Conservation (phyloP, 768 basidiomycete genomes). For the Tylopilus subfusipes region DNA sequence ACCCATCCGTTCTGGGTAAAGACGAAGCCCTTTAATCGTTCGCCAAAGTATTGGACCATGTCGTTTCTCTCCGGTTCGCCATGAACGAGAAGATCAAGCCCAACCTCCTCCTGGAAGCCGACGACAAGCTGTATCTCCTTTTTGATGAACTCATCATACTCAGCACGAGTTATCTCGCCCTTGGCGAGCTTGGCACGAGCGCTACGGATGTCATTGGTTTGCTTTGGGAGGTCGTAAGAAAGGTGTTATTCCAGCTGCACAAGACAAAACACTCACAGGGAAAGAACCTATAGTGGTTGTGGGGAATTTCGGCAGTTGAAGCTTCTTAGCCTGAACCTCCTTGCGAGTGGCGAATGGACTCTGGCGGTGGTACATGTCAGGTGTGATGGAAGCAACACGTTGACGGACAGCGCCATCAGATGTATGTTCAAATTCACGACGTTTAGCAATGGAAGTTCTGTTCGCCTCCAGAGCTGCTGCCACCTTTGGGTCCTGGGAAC, state of each 20-base stretch:
- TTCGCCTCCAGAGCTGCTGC: slow-evolving; percentile 82
- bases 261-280: slow-evolving; percentile 54
- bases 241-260: background rate
- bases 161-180: slow-evolving; percentile 74
- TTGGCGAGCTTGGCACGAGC: slow-evolving; percentile 96
- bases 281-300: slow-evolving; percentile 99
- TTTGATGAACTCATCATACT: slow-evolving; percentile 98
- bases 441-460: slow-evolving; percentile 85
- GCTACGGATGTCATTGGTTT: slow-evolving; percentile 98
- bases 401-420: slow-evolving; percentile 95
- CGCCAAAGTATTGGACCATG: slow-evolving; percentile 99
- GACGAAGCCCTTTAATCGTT: slow-evolving; percentile 90
- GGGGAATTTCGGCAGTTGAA: slow-evolving; percentile 94
- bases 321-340: slow-evolving; percentile 82
- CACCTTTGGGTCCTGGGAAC: slow-evolving; percentile 73
- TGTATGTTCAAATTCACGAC: slow-evolving; percentile 89
- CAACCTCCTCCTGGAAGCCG: slow-evolving; percentile 94
- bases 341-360: slow-evolving; percentile 84
- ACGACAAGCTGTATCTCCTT: slow-evolving; percentile 94
- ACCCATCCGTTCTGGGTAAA: slow-evolving; percentile 99
- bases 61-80: slow-evolving; percentile 99
- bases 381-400: slow-evolving; percentile 89
- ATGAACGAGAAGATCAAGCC: slow-evolving; percentile 95
- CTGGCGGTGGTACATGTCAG: slow-evolving; percentile 82
- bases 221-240: slow-evolving; percentile 41